Evolutionary conservation across 495 filamentous ascomycete species (phyloP), one percentile per base, ranked within the genome.

Genomic region (Podospora australis): DNA sequence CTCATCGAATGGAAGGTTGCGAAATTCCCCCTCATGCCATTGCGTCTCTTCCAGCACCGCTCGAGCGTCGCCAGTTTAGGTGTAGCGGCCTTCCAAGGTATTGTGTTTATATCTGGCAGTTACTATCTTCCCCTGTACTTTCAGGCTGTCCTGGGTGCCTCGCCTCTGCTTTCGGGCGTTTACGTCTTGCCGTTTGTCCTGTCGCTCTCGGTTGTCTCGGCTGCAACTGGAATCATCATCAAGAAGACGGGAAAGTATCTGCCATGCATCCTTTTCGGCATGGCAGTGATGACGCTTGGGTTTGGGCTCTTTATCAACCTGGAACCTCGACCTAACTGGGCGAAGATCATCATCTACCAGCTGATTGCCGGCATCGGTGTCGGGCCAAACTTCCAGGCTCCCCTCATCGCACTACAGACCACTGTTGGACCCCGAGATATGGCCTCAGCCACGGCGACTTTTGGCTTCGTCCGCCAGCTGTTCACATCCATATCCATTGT

Each of bases 111-210:
- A 54, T 71, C 79, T 2, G 79, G 78, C 24, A 73, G 78, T 49
- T 90, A 88, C 71, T 90, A 81, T 58, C 73, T 91, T 11, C 87
- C 87, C 0, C 73, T 91, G 30, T 90, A 88, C 67, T 86, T 86
- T 66, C 84, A 88, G 62, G 77, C 81, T 28, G 85, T 88, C 10
- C 78, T 90, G 6, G 81, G 85, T 2, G 79, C 81, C 9, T 69
- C 75, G 10, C 86, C 89, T 0, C 78, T 95, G 49, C 62, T 86
- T 5, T 86, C 81, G 24, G 90, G 89, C 24, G 82, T 94, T 32
- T 89, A 89, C 60, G 70, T 89, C 16, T 75, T 95, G 8, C 85
- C 89, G 3, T 82, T 82, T 53, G 85, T 82, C 13, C 57, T 94
- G 42, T 71, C 80, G 1, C 75, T 94, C 11, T 86, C 86, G 17